Percentiles rank a stretch among this genome's conserved stretches.
Evolutionary conservation across 2,329 filamentous ascomycete genomes (phyloP).

Genomic region (Colletotrichum orchidophilum): DNA sequence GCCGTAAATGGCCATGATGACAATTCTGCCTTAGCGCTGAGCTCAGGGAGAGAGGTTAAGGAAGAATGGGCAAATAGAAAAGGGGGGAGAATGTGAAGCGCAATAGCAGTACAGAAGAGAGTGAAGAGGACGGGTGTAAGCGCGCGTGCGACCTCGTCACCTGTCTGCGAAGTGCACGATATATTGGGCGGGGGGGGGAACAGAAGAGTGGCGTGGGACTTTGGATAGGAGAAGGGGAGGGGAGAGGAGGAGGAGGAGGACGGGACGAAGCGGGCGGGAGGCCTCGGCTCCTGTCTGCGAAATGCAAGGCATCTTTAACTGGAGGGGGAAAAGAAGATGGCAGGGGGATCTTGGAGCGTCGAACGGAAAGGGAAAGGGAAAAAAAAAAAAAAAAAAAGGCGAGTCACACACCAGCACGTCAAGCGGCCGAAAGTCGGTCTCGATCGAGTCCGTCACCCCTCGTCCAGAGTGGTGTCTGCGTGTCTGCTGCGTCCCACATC

Average conservation of each 20-base stretch:
- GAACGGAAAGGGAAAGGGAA: constrained; percentile 10
- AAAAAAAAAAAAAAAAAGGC: background rate
- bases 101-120: background rate
- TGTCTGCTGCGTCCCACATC: background rate
- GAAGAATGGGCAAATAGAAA: background rate
- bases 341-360: constrained; percentile 7
- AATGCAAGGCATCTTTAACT: background rate
- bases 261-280: constrained; percentile 2
- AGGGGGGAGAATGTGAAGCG: background rate
- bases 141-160: background rate
- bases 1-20: constrained; percentile 54
- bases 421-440: constrained; percentile 32
- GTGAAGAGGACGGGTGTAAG: background rate
- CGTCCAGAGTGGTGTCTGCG: background rate
- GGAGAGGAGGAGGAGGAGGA: background rate
- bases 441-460: constrained; percentile 10
- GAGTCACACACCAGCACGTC: constrained; percentile 31
- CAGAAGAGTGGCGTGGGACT: too few species aligned
- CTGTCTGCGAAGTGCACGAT: constrained; percentile 5
- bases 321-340: background rate
- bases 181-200: background rate
- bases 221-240: too few species aligned
- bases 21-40: background rate
- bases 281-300: background rate
- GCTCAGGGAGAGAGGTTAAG: background rate